Conservation (phyloP, 495 filamentous ascomycete species). For the Aspergillus asperescens region DNA sequence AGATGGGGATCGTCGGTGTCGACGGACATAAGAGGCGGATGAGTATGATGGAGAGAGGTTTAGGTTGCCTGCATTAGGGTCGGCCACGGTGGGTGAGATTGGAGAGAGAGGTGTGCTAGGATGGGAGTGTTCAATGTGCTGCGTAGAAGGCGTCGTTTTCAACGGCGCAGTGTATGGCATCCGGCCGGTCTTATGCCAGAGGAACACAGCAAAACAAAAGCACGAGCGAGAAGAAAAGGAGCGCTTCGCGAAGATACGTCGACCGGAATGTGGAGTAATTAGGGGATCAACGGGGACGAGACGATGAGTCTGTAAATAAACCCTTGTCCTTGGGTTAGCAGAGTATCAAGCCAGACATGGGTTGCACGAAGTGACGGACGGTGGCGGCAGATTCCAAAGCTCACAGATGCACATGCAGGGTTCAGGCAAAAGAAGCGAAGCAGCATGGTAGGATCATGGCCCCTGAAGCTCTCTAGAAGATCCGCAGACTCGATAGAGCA, state of each 20-base stretch:
- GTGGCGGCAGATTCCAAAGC: constrained; percentile 1
- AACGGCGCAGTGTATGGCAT: constrained; percentile 96
- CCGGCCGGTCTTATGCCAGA: constrained; percentile 45
- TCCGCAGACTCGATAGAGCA: not conserved
- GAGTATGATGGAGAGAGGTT: constrained; percentile 67
- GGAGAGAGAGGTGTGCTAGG: constrained; percentile 49
- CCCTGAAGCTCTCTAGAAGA: not conserved
- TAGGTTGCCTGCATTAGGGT: constrained; percentile 40
- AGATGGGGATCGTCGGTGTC: constrained; percentile 61
- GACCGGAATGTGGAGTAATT: constrained; percentile 7
- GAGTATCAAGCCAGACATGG: not conserved
- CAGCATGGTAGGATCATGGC: not conserved
- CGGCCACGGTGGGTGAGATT: constrained; percentile 35
- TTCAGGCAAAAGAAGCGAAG: not conserved
- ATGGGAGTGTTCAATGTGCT: constrained; percentile 57
- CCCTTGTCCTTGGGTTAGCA: not conserved
- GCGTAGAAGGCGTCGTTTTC: constrained; percentile 72
- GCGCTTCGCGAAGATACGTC: constrained; percentile 3
- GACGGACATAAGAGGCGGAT: constrained; percentile 68
- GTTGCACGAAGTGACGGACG: constrained; percentile 4
- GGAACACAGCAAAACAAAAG: constrained; percentile 31
- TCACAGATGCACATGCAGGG: constrained; percentile 6
- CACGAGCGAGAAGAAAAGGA: not conserved
- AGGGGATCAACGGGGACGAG: constrained; percentile 11
- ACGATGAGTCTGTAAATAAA: constrained; percentile 7